Base-by-base conservation (phyloP, 371 early-diverging fungal genomes). In the Parasitella parasitica region DNA sequence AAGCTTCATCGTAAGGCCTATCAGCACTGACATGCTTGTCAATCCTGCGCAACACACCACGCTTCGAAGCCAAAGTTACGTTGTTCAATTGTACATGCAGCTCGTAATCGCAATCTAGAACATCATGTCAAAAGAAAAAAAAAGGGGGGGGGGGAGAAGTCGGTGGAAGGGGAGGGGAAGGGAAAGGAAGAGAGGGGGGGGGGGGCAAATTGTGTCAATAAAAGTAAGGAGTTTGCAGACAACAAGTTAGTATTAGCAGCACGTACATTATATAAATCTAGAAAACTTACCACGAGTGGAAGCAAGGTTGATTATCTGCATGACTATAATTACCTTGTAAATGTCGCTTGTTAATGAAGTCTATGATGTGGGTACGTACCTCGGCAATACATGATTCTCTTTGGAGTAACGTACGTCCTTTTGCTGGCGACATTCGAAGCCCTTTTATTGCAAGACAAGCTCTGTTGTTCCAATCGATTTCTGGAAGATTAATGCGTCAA, bases 291-390 rank as follows among this genome's bases (percentile, higher is more conserved):
- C 67, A 48, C 67, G 58, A 37, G 54, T 59, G 3, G 67, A 67
- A 27, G 54, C 67, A 26, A 50, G 49, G 43, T 67, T 67, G 28
- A 67, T 54, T 13, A 67, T 67, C 27, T 67, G 67, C 67, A 63
- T 63, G 12, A 67, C 67, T 67, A 43, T 50, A 35, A 20, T 12
- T 49, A 49, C 27, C 4, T 32, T 6, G 4, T 32, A 41, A 3
- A 2, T 22, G 43, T 11, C 7, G 22, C 3, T 43, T 7, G 39
- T 39, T 39, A 4, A n/a, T n/a, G n/a, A n/a, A n/a, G n/a, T n/a
- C n/a, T n/a, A n/a, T n/a, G n/a, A n/a, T n/a, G 15, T 15, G 4
- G 13, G 28, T 15, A 49, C 48, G 27, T 62, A 67, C 67, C 67
- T 63, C 59, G 54, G 11, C 63, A 63, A 41, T 67, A 58, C 63